A percentile compares a stretch with the other conserved stretches of the same genome.
phyloP scores from a whole-genome alignment of 2,329 filamentous ascomycete species.

The Xenoacremonium recifei region DNA sequence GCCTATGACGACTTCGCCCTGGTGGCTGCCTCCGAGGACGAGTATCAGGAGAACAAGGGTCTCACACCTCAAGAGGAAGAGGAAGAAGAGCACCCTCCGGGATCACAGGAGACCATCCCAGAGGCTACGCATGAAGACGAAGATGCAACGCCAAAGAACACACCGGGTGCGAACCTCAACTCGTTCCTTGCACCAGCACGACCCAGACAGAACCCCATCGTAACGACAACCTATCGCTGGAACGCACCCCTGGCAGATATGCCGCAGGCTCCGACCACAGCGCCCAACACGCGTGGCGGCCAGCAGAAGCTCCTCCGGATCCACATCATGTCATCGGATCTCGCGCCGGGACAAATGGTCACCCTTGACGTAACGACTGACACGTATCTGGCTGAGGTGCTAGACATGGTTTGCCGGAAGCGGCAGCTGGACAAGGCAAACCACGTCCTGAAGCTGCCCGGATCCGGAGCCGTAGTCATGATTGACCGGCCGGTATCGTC shows the following conservation, averaged over 20 bases:
- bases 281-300: slow-evolving; percentile 51
- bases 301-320: slow-evolving; percentile 70
- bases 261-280: slow-evolving; percentile 46
- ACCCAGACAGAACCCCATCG: slow-evolving; percentile 56
- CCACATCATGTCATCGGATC: slow-evolving; percentile 68
- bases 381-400: slow-evolving; percentile 78
- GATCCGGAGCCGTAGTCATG: slow-evolving; percentile 71
- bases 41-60: slow-evolving; percentile 67
- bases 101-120: slow-evolving; percentile 31
- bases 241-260: slow-evolving; percentile 56
- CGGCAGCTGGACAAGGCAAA: slow-evolving; percentile 76
- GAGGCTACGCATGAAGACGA: slow-evolving; percentile 28
- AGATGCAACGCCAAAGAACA: slow-evolving; percentile 24
- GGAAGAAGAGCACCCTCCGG: slow-evolving; percentile 21
- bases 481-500: slow-evolving; percentile 77
- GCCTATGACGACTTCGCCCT: slow-evolving; percentile 82
- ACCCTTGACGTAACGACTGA: slow-evolving; percentile 76
- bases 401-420: slow-evolving; percentile 75
- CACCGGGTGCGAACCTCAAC: slow-evolving; percentile 29
- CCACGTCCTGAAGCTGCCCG: slow-evolving; percentile 75
- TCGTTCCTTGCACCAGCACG: slow-evolving; percentile 29
- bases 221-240: slow-evolving; percentile 58
- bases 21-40: slow-evolving; percentile 66
- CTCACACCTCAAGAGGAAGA: slow-evolving; percentile 67
- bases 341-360: slow-evolving; percentile 70